Conservation (phyloP, 2,329 filamentous ascomycete species). For the Fusarium agapanthi region DNA sequence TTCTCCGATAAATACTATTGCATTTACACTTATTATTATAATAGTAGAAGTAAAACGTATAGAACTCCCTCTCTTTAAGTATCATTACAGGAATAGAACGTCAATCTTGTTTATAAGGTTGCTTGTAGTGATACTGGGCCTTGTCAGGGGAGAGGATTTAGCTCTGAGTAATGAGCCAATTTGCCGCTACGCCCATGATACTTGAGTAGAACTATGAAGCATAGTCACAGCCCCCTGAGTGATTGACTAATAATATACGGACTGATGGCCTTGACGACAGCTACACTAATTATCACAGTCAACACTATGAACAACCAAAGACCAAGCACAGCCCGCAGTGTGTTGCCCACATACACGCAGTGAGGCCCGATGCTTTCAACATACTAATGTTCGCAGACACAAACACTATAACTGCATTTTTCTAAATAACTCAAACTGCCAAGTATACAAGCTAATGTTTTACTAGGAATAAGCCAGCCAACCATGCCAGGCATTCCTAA, state of each 20-base stretch:
- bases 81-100: too few relatives aligned
- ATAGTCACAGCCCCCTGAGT: background rate
- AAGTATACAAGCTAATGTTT: background rate
- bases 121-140: too few relatives aligned
- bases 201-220: background rate
- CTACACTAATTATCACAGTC: background rate
- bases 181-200: background rate
- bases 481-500: conserved; percentile 29
- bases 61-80: too few relatives aligned
- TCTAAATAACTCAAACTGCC: accelerated
- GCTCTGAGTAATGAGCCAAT: too few relatives aligned
- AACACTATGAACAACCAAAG: background rate
- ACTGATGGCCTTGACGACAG: background rate
- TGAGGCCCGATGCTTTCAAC: background rate
- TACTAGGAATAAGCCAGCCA: conserved; percentile 20
- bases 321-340: background rate
- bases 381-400: accelerated
- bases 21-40: too few relatives aligned
- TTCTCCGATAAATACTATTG: too few relatives aligned
- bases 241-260: background rate
- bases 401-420: accelerated
- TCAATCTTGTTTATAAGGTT: too few relatives aligned
- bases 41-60: too few relatives aligned
- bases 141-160: too few relatives aligned
- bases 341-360: background rate